Evolutionary conservation across 768 basidiomycete species (phyloP), one percentile per base, ranked within the genome.

Genomic region (Candolleomyces eurysporus): DNA sequence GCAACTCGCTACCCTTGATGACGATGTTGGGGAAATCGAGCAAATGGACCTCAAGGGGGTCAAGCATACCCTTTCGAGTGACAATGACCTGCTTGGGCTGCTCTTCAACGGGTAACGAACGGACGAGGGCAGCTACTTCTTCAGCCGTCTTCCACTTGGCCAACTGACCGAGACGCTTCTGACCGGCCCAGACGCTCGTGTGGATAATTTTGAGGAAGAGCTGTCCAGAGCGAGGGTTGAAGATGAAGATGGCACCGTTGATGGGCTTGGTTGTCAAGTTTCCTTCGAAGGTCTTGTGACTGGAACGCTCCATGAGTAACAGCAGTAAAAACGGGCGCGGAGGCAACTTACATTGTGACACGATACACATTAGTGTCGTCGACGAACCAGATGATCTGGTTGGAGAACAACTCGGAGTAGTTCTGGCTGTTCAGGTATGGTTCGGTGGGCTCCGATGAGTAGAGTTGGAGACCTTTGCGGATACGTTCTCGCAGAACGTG

Each of bases 301-400:
- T 89, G 26, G 57, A 54, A 63, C 66, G 67, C 64, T 54, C 42
- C 53, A 16, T 61, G 58, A 61, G 54, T 46, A 48, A 54, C 36
- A 6, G 48, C 14, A 30, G 16, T 26, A 53, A 46, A 7, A 30
- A 21, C 19, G 55, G 6, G 40, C n/a, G 32, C 45, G 17, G 30
- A 50, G 32, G 49, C 49, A 19, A 71, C 82, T 62, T 70, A 86
- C 85, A 96, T 96, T 16, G 94, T 96, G 56, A 97, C 94, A 61
- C 97, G 95, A 76, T 99, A 99, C n/a, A 99, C 97, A 68, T 98
- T 98, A 46, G 97, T 98, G 72, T 99, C 97, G 68, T 99, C 97
- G 64, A 99, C 96, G 70, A 98, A 98, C 96, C 91, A 98, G 61
- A 96, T 97, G 72, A 98, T 98, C 75, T 98, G 96, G 75, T 98